These are phyloP conservation scores for Cyberlindnera xylosilytica DNA, from an alignment of 805 yeast genomes.

Conservation along the genomic window DNA sequence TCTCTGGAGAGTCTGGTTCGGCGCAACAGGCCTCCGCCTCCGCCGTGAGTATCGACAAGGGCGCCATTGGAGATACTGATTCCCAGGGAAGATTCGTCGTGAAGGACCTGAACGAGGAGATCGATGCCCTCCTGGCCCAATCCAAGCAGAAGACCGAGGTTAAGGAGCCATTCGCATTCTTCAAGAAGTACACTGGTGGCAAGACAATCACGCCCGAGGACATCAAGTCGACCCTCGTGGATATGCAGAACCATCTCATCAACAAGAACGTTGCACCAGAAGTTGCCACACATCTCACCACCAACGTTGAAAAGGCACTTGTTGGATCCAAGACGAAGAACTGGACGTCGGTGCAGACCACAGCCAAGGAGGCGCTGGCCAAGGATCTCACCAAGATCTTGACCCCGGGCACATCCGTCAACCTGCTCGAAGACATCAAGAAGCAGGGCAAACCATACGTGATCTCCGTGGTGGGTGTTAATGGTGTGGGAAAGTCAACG, in stretches of 20 bases:
- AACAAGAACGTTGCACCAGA: conserved; percentile 89
- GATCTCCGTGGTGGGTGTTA: conserved; percentile 96
- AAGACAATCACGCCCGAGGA: conserved; percentile 62
- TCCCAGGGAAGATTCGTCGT: conserved; percentile 62
- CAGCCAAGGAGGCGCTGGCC: conserved; percentile 63
- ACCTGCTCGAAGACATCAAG: conserved; percentile 72
- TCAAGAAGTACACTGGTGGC: conserved; percentile 64
- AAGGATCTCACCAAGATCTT: conserved; percentile 69
- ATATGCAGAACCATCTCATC: conserved; percentile 72
- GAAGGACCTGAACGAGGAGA: conserved; percentile 56
- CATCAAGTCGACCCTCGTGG: conserved; percentile 58
- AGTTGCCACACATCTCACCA: conserved; percentile 71
- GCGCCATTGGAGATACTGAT: conserved; percentile 38
- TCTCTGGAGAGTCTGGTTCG: conserved; percentile 37
- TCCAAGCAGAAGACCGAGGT: conserved; percentile 26
- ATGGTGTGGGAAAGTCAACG: conserved; percentile 97
- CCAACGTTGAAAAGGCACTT: conserved; percentile 65
- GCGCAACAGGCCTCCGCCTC: not conserved
- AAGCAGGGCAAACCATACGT: conserved; percentile 64
- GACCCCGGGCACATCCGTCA: conserved; percentile 90
- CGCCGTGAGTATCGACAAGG: conserved; percentile 27
- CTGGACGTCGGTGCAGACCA: conserved; percentile 70
- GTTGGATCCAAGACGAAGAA: conserved; percentile 68
- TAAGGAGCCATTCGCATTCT: conserved; percentile 51
- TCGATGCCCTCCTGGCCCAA: conserved; percentile 37